A percentile compares a stretch with the other conserved stretches of the same genome.
phyloP scores from a whole-genome alignment of 129 eudicot genomes.

The Kitagawia praeruptora region DNA sequence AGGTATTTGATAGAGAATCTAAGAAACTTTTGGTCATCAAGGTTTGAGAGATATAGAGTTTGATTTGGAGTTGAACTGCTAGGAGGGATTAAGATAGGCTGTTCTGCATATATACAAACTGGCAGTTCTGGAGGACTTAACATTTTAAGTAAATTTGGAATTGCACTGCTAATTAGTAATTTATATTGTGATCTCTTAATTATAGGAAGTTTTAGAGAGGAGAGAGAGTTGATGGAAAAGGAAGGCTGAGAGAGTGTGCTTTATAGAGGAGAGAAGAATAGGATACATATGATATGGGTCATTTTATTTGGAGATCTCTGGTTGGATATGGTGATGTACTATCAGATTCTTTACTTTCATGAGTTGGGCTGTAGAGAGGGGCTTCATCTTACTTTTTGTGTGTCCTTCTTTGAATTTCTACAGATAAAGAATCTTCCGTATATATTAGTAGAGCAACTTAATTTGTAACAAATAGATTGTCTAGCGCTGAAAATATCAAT shows the following conservation, averaged over 20 bases:
- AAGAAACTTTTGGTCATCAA: conserved; percentile 87
- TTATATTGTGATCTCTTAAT: background rate
- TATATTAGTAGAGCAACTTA: no score
- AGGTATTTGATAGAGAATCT: conserved; percentile 87
- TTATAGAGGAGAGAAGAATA: conserved; percentile 17
- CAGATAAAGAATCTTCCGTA: background rate
- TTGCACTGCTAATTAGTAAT: background rate
- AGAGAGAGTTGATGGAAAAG: conserved; percentile 9
- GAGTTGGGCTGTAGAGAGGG: conserved; percentile 8
- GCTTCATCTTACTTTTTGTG: conserved; percentile 12
- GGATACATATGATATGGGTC: conserved; percentile 16
- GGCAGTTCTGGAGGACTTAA: conserved; percentile 59
- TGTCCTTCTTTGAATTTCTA: conserved; percentile 1
- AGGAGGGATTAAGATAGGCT: conserved; percentile 61
- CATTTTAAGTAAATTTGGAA: conserved; percentile 22
- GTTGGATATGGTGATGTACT: conserved; percentile 20
- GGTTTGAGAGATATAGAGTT: conserved; percentile 68
- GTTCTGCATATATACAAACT: conserved; percentile 52
- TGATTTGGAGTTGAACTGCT: conserved; percentile 61
- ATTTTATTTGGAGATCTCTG: conserved; percentile 10
- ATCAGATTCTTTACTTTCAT: conserved; percentile 14
- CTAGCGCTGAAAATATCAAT: no score
- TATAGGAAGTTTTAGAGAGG: background rate
- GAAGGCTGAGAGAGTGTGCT: conserved; percentile 1
- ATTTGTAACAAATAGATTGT: background rate